Conservation (phyloP, 2,329 filamentous ascomycete genomes). For the Teratosphaeria destructans region DNA sequence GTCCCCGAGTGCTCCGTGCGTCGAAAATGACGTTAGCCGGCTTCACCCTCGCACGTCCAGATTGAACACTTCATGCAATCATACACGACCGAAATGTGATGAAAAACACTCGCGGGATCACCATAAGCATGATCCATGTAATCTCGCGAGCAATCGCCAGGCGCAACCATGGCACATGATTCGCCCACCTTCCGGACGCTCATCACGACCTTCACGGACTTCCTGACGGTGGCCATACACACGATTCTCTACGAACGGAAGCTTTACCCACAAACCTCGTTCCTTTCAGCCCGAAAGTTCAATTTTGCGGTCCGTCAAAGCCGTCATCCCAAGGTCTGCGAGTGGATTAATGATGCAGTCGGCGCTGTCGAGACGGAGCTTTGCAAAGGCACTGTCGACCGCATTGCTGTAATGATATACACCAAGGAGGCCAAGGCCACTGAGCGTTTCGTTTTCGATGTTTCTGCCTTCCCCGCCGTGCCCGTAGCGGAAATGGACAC, state of each 20-base stretch:
- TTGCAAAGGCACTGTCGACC: slow-evolving; percentile 45
- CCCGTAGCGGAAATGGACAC: slow-evolving; percentile 37
- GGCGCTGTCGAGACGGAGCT: slow-evolving; percentile 62
- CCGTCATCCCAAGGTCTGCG: slow-evolving; percentile 73
- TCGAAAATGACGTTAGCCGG: not conserved
- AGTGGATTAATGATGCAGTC: slow-evolving; percentile 75
- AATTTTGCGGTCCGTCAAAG: slow-evolving; percentile 77
- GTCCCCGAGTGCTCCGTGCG: not conserved
- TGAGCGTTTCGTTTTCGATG: slow-evolving; percentile 52
- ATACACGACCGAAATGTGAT: no score
- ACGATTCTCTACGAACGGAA: slow-evolving; percentile 73
- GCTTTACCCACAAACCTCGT: slow-evolving; percentile 69
- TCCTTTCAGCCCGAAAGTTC: slow-evolving; percentile 69
- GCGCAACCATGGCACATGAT: slow-evolving; percentile 12
- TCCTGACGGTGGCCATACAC: slow-evolving; percentile 74
- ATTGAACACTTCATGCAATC: no score
- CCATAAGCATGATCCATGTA: not conserved
- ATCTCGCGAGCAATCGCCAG: not conserved
- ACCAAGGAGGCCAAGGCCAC: slow-evolving; percentile 42
- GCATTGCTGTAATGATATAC: slow-evolving; percentile 48
- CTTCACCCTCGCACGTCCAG: not conserved
- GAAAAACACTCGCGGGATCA: not conserved
- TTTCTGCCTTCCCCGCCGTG: slow-evolving; percentile 46
- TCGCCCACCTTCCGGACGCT: slow-evolving; percentile 42
- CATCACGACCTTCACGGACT: slow-evolving; percentile 62